Evolutionary conservation across 169 alveolate species (phyloP).

Genomic region (Plasmodium relictum): DNA sequence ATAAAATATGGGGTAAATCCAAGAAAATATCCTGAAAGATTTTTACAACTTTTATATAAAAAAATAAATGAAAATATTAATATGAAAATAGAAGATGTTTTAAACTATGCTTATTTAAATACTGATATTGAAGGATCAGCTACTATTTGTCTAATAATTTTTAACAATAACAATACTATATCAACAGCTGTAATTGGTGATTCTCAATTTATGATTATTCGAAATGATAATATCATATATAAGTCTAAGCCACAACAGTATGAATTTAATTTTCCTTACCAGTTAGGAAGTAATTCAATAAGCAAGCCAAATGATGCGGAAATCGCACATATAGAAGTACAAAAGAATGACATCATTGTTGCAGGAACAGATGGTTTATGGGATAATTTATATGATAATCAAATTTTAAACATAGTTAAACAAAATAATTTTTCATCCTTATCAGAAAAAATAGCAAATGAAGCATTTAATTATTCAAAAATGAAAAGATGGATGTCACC

Average conservation of each 20-base stretch:
- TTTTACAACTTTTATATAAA: slow-evolving; percentile 53
- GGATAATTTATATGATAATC: slow-evolving; percentile 41
- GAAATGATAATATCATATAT: slow-evolving; percentile 31
- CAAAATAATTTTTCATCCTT: slow-evolving; percentile 20
- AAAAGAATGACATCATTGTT: slow-evolving; percentile 51
- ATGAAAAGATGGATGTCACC: slow-evolving; percentile 66
- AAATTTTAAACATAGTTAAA: slow-evolving; percentile 40
- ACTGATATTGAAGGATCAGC: slow-evolving; percentile 45
- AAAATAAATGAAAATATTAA: slow-evolving; percentile 28
- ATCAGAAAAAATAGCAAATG: slow-evolving; percentile 57
- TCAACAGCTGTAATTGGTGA: slow-evolving; percentile 56
- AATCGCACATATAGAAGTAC: slow-evolving; percentile 31
- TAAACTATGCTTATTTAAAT: slow-evolving; percentile 61
- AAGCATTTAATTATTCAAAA: slow-evolving; percentile 46
- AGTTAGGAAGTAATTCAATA: slow-evolving; percentile 19
- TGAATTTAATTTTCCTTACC: slow-evolving; percentile 20
- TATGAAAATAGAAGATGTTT: slow-evolving; percentile 47
- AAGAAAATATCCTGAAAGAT: slow-evolving; percentile 37
- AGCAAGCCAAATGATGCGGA: slow-evolving; percentile 33
- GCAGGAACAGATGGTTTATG: slow-evolving; percentile 53
- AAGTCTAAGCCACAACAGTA: slow-evolving; percentile 23
- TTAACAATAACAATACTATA: slow-evolving; percentile 40
- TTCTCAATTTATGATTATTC: slow-evolving; percentile 36
- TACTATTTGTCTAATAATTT: slow-evolving; percentile 43
- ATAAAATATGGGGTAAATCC: slow-evolving; percentile 39